Conservation (phyloP, 1,284 basidiomycete genomes). For the Melampsora americana region DNA sequence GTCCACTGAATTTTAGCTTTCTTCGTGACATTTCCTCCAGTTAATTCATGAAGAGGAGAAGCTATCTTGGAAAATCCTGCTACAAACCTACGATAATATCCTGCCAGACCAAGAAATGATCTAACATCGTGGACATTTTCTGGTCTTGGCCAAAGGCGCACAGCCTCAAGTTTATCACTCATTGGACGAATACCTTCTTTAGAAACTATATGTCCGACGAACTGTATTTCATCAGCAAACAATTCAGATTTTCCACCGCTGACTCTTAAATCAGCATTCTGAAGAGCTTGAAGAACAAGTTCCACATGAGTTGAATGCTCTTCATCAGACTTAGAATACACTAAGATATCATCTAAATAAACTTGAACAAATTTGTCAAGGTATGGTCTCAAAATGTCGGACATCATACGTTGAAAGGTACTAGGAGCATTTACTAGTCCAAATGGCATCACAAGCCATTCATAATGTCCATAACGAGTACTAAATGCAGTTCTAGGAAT, state of each 20-base stretch:
- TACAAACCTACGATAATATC: too few relatives aligned
- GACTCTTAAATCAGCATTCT: too few relatives aligned
- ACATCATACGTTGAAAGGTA: constrained; percentile 25
- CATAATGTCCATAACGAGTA: constrained; percentile 6
- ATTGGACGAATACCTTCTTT: background rate
- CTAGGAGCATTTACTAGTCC: constrained; percentile 3
- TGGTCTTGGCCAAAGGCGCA: constrained; percentile 16
- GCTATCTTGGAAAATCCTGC: constrained; percentile 12
- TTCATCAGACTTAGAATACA: background rate
- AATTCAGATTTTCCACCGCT: too few relatives aligned
- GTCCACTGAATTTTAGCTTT: background rate
- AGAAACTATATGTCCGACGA: background rate
- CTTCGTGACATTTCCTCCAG: constrained; percentile 3
- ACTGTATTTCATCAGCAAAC: too few relatives aligned
- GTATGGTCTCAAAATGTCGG: background rate
- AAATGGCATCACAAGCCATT: too few relatives aligned
- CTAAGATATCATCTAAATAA: constrained; percentile 24
- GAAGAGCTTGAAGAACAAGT: too few relatives aligned
- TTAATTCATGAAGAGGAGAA: constrained; percentile 7
- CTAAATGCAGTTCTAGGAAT: constrained; percentile 10
- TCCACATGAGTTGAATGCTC: too few relatives aligned
- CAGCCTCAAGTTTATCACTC: constrained; percentile 4
- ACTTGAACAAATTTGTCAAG: constrained; percentile 13
- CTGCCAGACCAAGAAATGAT: constrained; percentile 7
- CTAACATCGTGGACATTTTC: constrained; percentile 5